These are phyloP conservation scores for Hypoxylon sp. DNA, from an alignment of 2,329 filamentous ascomycete species.

Conservation along the genomic window DNA sequence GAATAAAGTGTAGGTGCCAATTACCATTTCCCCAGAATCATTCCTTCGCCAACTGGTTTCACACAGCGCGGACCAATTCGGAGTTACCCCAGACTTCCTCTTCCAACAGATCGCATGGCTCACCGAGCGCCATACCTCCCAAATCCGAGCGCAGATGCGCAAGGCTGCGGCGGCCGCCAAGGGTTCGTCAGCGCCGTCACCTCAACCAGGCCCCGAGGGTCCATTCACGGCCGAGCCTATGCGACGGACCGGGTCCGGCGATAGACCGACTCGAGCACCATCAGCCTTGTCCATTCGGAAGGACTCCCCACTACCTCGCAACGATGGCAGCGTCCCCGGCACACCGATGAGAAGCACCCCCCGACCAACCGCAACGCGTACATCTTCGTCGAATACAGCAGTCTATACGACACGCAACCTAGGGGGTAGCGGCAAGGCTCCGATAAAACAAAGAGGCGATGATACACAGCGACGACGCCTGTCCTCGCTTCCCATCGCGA, in stretches of 20 bases:
- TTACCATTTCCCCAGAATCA: constrained; percentile 33
- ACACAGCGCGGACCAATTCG: constrained; percentile 79
- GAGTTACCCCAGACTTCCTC: constrained; percentile 89
- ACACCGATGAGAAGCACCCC: constrained; percentile 61
- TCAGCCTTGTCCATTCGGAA: constrained; percentile 71
- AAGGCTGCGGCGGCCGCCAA: constrained; percentile 75
- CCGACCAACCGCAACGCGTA: constrained; percentile 64
- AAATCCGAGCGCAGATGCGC: constrained; percentile 91
- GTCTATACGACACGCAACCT: constrained; percentile 56
- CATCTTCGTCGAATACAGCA: constrained; percentile 64
- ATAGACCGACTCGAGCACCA: constrained; percentile 60
- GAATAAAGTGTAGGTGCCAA: constrained; percentile 77
- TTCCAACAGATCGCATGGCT: constrained; percentile 95
- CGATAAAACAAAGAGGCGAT: constrained; percentile 49
- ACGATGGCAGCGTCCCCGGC: constrained; percentile 62
- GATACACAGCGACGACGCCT: constrained; percentile 60
- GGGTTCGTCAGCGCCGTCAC: constrained; percentile 71
- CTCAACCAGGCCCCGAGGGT: constrained; percentile 67
- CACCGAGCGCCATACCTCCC: constrained; percentile 89
- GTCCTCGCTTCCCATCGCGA: constrained; percentile 62
- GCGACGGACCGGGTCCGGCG: constrained; percentile 66
- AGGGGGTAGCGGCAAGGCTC: constrained; percentile 54
- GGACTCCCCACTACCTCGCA: constrained; percentile 68
- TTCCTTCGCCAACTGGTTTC: constrained; percentile 47
- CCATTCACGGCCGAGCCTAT: constrained; percentile 62